Evolutionary conservation across 331 rosid genomes (phyloP).

Genomic region (Spiraea crenata): DNA sequence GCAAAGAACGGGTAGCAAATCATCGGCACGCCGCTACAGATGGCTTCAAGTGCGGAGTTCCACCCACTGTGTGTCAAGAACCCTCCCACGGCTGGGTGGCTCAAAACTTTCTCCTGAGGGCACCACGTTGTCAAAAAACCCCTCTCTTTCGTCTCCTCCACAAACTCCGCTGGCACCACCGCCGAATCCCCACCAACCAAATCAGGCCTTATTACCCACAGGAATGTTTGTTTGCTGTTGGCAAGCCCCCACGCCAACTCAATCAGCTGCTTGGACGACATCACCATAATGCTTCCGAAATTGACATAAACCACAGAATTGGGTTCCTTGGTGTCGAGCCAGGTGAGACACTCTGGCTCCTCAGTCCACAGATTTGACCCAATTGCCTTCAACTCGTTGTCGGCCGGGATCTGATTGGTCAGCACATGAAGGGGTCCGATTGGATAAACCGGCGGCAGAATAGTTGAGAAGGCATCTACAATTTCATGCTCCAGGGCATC

Average conservation of each 20-base stretch:
- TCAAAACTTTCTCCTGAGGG: conserved; percentile 35
- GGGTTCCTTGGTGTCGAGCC: conserved; percentile 27
- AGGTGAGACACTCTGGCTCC: conserved; percentile 12
- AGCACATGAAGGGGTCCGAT: conserved; percentile 9
- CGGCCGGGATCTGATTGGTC: not conserved
- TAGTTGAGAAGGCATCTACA: conserved; percentile 4
- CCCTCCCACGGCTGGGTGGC: conserved; percentile 32
- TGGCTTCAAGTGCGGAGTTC: conserved; percentile 33
- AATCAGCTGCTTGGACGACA: too few relatives aligned
- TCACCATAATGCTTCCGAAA: too few relatives aligned
- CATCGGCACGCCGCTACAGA: conserved; percentile 14
- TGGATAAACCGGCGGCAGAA: conserved; percentile 10
- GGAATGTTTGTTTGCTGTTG: conserved; percentile 23
- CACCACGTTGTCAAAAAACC: conserved; percentile 16
- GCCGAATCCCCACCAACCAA: conserved; percentile 32
- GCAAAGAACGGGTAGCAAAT: conserved; percentile 10
- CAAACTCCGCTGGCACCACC: conserved; percentile 35
- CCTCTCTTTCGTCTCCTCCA: conserved; percentile 32
- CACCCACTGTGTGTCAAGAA: conserved; percentile 36
- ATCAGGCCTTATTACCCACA: conserved; percentile 43
- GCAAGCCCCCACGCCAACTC: conserved; percentile 29
- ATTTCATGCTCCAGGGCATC: conserved; percentile 18
- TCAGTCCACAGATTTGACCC: conserved; percentile 34
- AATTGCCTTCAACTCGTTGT: not conserved
- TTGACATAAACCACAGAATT: not conserved